Evolutionary conservation across 2,329 filamentous ascomycete genomes (phyloP).

Genomic region (Fusarium sp.): DNA sequence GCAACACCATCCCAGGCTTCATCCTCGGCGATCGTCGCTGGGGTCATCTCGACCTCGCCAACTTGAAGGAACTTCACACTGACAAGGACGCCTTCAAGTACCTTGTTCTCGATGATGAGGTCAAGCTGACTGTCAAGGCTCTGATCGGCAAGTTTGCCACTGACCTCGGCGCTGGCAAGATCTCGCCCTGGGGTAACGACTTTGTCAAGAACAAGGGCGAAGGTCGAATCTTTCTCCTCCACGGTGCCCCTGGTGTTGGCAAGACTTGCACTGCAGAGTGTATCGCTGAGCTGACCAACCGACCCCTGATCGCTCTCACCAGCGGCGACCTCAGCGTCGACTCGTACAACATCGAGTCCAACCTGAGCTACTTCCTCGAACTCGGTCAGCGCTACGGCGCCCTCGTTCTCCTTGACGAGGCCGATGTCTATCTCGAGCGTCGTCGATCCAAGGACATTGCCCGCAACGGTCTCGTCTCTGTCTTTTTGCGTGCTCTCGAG

Average conservation of each 20-base stretch:
- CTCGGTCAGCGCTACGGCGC: conserved; percentile 63
- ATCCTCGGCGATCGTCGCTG: conserved; percentile 59
- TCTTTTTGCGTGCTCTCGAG: conserved; percentile 64
- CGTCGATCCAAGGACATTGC: conserved; percentile 58
- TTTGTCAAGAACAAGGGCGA: conserved; percentile 64
- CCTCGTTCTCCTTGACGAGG: conserved; percentile 69
- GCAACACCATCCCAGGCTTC: conserved; percentile 60
- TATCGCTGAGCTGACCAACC: conserved; percentile 62
- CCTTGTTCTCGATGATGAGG: conserved; percentile 61
- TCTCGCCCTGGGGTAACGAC: conserved; percentile 60
- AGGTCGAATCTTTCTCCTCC: conserved; percentile 63
- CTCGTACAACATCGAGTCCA: conserved; percentile 54
- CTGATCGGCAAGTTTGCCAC: conserved; percentile 61
- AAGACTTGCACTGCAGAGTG: conserved; percentile 70
- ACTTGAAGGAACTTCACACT: conserved; percentile 54
- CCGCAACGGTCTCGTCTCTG: conserved; percentile 61
- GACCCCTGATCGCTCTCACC: conserved; percentile 64
- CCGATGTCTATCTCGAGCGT: conserved; percentile 70
- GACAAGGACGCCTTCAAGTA: conserved; percentile 64
- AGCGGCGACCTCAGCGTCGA: conserved; percentile 61
- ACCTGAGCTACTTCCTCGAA: conserved; percentile 61
- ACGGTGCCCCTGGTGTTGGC: conserved; percentile 66
- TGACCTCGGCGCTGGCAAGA: conserved; percentile 48
- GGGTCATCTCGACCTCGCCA: conserved; percentile 56
- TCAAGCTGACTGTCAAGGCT: conserved; percentile 61